These are phyloP conservation scores for Corinectria fuckeliana DNA, from an alignment of 2,329 filamentous ascomycete genomes.

Conservation along the genomic window DNA sequence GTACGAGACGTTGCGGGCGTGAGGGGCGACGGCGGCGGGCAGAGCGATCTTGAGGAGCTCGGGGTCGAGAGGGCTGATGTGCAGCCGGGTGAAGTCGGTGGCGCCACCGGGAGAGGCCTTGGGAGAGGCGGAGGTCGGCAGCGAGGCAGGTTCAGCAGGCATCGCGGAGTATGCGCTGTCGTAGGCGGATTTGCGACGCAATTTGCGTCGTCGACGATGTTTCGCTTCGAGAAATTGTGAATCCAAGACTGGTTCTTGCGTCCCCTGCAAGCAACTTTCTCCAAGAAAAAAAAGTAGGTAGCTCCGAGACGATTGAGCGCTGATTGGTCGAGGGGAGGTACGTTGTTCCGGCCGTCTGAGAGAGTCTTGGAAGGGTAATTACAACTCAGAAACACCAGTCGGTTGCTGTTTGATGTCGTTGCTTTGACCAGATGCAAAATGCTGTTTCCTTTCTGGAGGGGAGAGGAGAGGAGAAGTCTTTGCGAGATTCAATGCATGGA, in stretches of 20 bases:
- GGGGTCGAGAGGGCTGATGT: slow-evolving; percentile 86
- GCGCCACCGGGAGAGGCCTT: slow-evolving; percentile 18
- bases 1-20: slow-evolving; percentile 85
- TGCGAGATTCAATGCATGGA: not conserved
- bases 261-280: slow-evolving; percentile 15
- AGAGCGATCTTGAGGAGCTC: slow-evolving; percentile 76
- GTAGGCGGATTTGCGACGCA: slow-evolving; percentile 29
- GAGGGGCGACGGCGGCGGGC: slow-evolving; percentile 67
- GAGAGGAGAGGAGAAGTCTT: slow-evolving; percentile 4
- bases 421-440: not conserved
- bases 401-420: slow-evolving; percentile 5
- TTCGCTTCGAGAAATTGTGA: slow-evolving; percentile 25
- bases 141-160: slow-evolving; percentile 27
- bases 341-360: slow-evolving; percentile 33
- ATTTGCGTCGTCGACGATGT: slow-evolving; percentile 17
- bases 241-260: slow-evolving; percentile 12
- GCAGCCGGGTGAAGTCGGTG: slow-evolving; percentile 58
- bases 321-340: slow-evolving; percentile 36
- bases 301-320: not conserved
- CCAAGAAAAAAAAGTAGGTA: slow-evolving; percentile 33
- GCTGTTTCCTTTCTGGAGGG: not conserved
- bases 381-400: not conserved
- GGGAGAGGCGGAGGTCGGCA: not conserved
- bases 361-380: slow-evolving; percentile 7
- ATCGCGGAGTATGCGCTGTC: slow-evolving; percentile 29